These are phyloP conservation scores for Metschnikowia picachoensis DNA, from an alignment of 805 yeast species.

Conservation along the genomic window DNA sequence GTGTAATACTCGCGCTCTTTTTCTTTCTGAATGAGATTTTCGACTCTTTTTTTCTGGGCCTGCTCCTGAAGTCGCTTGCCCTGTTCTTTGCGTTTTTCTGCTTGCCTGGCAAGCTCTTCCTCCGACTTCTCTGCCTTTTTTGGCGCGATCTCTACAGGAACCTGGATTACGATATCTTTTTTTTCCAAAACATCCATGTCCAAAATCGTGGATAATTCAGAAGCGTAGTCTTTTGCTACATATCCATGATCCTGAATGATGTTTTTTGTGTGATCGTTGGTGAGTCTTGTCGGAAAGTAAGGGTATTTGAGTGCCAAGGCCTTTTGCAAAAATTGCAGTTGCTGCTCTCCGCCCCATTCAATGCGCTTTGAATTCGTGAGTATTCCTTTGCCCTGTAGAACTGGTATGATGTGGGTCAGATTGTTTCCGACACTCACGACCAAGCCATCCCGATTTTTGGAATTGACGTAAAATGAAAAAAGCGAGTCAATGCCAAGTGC, in stretches of 20 bases:
- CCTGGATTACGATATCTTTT: constrained; percentile 77
- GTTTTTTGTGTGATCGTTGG: constrained; percentile 57
- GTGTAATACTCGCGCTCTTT: constrained; percentile 73
- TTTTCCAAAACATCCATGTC: constrained; percentile 57
- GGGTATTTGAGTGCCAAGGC: constrained; percentile 83
- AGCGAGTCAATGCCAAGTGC: constrained; percentile 81
- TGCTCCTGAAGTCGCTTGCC: constrained; percentile 90
- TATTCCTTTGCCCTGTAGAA: constrained; percentile 63
- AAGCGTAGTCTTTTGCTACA: constrained; percentile 61
- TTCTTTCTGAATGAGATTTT: constrained; percentile 75
- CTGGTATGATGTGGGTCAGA: constrained; percentile 79
- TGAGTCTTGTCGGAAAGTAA: constrained; percentile 75
- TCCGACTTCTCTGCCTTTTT: constrained; percentile 57
- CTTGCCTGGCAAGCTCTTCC: constrained; percentile 73
- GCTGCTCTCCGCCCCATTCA: constrained; percentile 86
- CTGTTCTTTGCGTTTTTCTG: constrained; percentile 77
- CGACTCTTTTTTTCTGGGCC: constrained; percentile 79
- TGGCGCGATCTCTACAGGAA: constrained; percentile 60
- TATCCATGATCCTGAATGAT: constrained; percentile 77
- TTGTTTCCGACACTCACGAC: constrained; percentile 83
- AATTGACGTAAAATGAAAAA: constrained; percentile 69
- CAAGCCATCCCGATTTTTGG: constrained; percentile 52
- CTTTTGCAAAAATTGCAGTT: constrained; percentile 58
- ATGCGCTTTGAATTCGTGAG: constrained; percentile 71
- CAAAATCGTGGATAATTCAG: constrained; percentile 56